Evolutionary conservation across 257 asterid species (phyloP).

Genomic region (Marsdenia floribunda): DNA sequence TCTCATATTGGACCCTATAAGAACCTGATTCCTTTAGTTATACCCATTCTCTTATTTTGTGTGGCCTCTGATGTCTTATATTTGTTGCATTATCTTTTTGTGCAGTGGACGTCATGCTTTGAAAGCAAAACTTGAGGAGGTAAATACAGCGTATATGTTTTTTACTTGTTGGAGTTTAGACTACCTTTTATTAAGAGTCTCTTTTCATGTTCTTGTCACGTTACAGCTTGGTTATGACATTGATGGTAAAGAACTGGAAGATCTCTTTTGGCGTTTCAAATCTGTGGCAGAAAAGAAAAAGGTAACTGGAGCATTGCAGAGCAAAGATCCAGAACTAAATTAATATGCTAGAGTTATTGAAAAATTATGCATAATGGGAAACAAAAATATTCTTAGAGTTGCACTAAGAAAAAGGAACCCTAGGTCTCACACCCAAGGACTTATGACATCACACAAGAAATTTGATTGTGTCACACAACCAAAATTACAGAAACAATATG

Average conservation of each 20-base stretch:
- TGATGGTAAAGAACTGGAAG: constrained; percentile 80
- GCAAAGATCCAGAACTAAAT: too few relatives aligned
- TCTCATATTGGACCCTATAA: neutral
- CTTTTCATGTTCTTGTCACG: constrained; percentile 16
- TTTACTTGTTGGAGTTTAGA: neutral
- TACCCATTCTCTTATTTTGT: neutral
- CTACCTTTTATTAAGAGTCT: neutral
- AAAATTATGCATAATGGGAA: too few relatives aligned
- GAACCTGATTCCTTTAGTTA: neutral
- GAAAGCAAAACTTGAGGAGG: constrained; percentile 88
- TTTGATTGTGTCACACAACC: too few relatives aligned
- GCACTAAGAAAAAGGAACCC: too few relatives aligned
- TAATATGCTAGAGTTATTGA: too few relatives aligned
- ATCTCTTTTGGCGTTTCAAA: constrained; percentile 87
- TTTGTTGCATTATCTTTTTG: constrained; percentile 16
- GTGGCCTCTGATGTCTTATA: neutral
- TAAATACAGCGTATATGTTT: constrained; percentile 21
- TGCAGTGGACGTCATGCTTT: constrained; percentile 97
- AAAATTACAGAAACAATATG: too few relatives aligned
- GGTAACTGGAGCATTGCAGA: constrained; percentile 33
- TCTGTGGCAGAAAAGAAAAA: constrained; percentile 89
- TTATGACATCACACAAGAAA: too few relatives aligned
- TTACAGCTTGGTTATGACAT: constrained; percentile 89
- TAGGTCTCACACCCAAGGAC: too few relatives aligned
- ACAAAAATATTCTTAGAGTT: too few relatives aligned